Percentiles rank a stretch among this genome's conserved stretches.
Evolutionary conservation across 495 filamentous ascomycete species (phyloP).

Genomic region (Usnea hakonensis): DNA sequence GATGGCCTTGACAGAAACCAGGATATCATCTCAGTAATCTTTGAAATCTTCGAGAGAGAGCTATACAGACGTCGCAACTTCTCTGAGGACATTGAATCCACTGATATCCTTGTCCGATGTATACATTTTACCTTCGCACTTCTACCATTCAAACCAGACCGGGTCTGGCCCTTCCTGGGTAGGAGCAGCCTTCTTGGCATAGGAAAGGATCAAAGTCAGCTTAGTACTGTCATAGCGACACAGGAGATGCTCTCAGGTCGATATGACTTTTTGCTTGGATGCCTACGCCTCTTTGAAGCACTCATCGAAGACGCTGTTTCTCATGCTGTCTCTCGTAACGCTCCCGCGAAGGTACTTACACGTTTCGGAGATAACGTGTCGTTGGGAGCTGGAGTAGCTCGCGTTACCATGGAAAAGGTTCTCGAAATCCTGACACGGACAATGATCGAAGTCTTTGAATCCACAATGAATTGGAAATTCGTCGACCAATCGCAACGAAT

Average conservation of each 20-base stretch:
- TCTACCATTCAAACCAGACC: constrained; percentile 60
- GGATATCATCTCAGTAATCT: constrained; percentile 74
- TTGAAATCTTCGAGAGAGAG: constrained; percentile 74
- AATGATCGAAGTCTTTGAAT: constrained; percentile 74
- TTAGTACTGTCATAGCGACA: constrained; percentile 64
- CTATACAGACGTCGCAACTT: constrained; percentile 28
- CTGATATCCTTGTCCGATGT: constrained; percentile 63
- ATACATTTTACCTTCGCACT: constrained; percentile 69
- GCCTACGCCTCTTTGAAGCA: constrained; percentile 62
- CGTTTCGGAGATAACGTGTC: constrained; percentile 47
- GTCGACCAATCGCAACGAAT: constrained; percentile 55
- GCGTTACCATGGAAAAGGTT: constrained; percentile 66
- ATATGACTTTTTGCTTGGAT: constrained; percentile 68
- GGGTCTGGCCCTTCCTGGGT: constrained; percentile 84
- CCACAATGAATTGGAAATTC: constrained; percentile 76
- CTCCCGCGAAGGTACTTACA: constrained; percentile 42
- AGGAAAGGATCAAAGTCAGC: constrained; percentile 61
- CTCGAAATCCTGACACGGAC: constrained; percentile 62
- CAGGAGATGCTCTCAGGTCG: constrained; percentile 67
- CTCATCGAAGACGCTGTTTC: constrained; percentile 68
- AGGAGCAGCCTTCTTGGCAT: constrained; percentile 67
- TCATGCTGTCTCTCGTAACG: constrained; percentile 63
- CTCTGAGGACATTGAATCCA: constrained; percentile 47
- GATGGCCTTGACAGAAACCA: constrained; percentile 62
- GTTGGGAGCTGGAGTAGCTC: constrained; percentile 62